Evolutionary conservation across 352 stramenopile species (phyloP).

Genomic region (Pythium plurisporium): DNA sequence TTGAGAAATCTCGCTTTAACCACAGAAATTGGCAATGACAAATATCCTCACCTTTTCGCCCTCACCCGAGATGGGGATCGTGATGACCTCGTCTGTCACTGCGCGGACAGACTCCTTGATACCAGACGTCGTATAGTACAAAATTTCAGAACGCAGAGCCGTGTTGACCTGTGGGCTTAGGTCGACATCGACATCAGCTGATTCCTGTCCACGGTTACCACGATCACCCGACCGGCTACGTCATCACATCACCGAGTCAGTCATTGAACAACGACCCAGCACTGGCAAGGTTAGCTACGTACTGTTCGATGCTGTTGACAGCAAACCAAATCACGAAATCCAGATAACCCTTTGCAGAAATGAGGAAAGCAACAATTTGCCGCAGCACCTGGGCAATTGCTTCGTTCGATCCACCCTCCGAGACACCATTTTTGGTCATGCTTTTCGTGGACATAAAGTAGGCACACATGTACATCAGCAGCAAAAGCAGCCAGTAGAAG

Average conservation of each 20-base stretch:
- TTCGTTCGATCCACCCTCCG: slow-evolving; percentile 26
- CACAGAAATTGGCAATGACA: not conserved
- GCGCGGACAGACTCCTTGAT: slow-evolving; percentile 85
- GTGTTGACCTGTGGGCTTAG: slow-evolving; percentile 86
- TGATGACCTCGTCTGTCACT: slow-evolving; percentile 66
- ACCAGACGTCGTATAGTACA: slow-evolving; percentile 89
- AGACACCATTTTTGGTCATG: slow-evolving; percentile 30
- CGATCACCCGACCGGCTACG: slow-evolving; percentile 30
- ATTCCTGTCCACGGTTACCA: slow-evolving; percentile 48
- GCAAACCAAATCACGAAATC: slow-evolving; percentile 90
- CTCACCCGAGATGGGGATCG: slow-evolving; percentile 78
- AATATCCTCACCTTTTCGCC: slow-evolving; percentile 42
- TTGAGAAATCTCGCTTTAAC: too few species aligned
- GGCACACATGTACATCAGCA: slow-evolving; percentile 88
- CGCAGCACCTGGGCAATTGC: slow-evolving; percentile 70
- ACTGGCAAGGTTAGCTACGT: too few species aligned
- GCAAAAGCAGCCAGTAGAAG: slow-evolving; percentile 85
- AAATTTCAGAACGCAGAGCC: slow-evolving; percentile 82
- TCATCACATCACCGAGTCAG: not conserved
- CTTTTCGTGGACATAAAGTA: slow-evolving; percentile 83
- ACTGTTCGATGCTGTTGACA: slow-evolving; percentile 85
- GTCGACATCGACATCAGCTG: slow-evolving; percentile 78
- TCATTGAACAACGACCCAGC: too few species aligned
- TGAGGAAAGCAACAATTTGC: slow-evolving; percentile 80
- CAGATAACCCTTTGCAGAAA: slow-evolving; percentile 79